phyloP scores from a whole-genome alignment of 768 basidiomycete species.

The Ramaria sp. region DNA sequence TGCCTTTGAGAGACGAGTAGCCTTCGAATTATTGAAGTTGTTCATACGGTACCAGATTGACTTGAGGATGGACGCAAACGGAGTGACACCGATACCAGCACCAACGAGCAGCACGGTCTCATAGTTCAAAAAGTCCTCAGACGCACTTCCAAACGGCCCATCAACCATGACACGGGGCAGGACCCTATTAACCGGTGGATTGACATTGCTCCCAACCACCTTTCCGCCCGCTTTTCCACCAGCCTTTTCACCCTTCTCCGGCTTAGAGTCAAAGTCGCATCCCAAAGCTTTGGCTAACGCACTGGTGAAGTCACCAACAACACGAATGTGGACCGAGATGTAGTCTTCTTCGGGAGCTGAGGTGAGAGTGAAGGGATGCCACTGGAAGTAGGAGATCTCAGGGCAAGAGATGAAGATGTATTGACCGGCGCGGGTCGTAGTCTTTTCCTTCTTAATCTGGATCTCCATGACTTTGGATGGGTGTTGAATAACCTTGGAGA shows the following conservation, averaged over 20 bases:
- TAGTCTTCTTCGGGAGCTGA: constrained; percentile 95
- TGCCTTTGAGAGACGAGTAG: constrained; percentile 78
- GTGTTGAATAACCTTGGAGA: constrained; percentile 92
- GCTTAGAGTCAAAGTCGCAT: constrained; percentile 60
- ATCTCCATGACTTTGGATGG: constrained; percentile 91
- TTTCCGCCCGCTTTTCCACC: constrained; percentile 34
- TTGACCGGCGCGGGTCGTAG: constrained; percentile 71
- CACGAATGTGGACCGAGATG: constrained; percentile 86
- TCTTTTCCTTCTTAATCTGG: constrained; percentile 96
- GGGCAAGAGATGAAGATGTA: constrained; percentile 92
- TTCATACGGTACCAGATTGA: constrained; percentile 97
- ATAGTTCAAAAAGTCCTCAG: constrained; percentile 84
- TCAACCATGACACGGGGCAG: constrained; percentile 94
- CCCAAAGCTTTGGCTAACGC: constrained; percentile 75
- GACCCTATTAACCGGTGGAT: constrained; percentile 54
- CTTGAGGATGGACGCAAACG: constrained; percentile 86
- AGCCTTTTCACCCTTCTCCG: constrained; percentile 34
- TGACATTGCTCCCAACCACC: constrained; percentile 45
- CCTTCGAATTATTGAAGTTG: constrained; percentile 60
- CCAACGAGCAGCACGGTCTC: constrained; percentile 86
- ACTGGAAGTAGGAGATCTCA: constrained; percentile 89
- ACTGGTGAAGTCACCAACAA: constrained; percentile 85
- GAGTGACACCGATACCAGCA: constrained; percentile 94
- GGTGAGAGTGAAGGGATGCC: constrained; percentile 95
- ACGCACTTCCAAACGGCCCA: constrained; percentile 88